Base-by-base conservation (phyloP, 164 flowering plant species). In the Saururus chinensis region DNA sequence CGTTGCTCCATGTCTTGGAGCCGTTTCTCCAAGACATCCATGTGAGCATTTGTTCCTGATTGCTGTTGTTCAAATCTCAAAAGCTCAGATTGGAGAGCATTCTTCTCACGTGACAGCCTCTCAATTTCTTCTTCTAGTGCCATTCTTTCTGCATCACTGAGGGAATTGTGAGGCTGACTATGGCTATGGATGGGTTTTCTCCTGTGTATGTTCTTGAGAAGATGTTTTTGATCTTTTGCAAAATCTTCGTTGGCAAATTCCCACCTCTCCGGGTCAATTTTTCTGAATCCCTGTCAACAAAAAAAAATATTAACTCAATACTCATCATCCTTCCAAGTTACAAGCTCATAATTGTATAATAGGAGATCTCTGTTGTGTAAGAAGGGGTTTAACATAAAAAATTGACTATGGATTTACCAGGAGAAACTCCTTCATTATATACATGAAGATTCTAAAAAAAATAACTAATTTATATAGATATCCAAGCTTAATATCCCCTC, bases 131-230 rank as follows among this genome's bases (percentile, higher is more conserved):
- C 99, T 30, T 93, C 95, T 63, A 79, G 76, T 22, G 86, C 81
- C 16, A 85, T 82, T 71, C 95, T 82, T 74, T 93, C 99, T 1
- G 87, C 74, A 74, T 93, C 97, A 23, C 73, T 77, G 1, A 56
- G 23, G 19, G 89, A 73, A 37, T 81, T 76, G 57, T 74, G 92
- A 67, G 92, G 96, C 48, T 85, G 80, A 71, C 89, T 84, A 67
- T 93, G 99, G 73, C 99, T 93, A 62, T 93, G 97, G 41, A 90
- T 87, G 7, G 96, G 96, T 71, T 92, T 92, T 55, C 96, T 75
- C 19, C 98, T 76, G 66, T 86, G 86, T 51, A 92, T 92, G 69
- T 86, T 87, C 81, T 87, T 92, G 6, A 92, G 93, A 23, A 87
- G 82, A 76, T 92, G 95, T 74, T 86, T 89, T 57, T 92, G 82